A percentile compares a stretch with the other conserved stretches of the same genome.
Evolutionary conservation across 345 rosid genomes (phyloP).

Genomic region (Sisymbrium irio): DNA sequence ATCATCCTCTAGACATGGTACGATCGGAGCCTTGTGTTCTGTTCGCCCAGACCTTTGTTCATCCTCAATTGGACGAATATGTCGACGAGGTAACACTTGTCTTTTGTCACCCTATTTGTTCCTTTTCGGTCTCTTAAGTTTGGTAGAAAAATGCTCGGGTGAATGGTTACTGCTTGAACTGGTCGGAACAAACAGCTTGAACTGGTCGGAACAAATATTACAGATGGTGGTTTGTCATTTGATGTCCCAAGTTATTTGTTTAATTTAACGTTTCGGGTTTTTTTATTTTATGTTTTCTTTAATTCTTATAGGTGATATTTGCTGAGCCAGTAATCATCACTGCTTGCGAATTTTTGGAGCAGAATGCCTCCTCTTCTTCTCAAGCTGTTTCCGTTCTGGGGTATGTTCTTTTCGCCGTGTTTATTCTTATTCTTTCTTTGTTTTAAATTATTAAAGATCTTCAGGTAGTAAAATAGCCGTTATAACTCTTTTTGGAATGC

Average conservation of each 20-base stretch:
- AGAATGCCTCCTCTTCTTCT: conserved; percentile 74
- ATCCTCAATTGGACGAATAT: conserved; percentile 91
- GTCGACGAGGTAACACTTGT: conserved; percentile 76
- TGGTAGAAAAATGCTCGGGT: background rate
- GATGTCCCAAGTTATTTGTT: conserved; percentile 2
- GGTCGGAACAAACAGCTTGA: background rate
- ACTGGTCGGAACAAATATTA: background rate
- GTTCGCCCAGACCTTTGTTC: conserved; percentile 91
- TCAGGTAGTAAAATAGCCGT: background rate
- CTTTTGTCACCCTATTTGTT: background rate
- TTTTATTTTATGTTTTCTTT: background rate
- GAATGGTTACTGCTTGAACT: background rate
- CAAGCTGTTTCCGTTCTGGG: conserved; percentile 82
- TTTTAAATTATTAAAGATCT: background rate
- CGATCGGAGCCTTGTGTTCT: conserved; percentile 92
- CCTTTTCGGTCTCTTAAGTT: background rate
- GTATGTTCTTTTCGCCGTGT: conserved; percentile 41
- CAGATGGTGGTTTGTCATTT: background rate
- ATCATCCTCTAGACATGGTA: conserved; percentile 50
- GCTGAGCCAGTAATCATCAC: conserved; percentile 89
- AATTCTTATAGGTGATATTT: conserved; percentile 65
- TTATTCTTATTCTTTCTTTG: background rate
- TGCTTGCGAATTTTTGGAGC: conserved; percentile 94
- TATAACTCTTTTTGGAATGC: conserved; percentile 6
- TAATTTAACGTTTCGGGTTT: background rate